Evolutionary conservation across 257 asterid species (phyloP), one percentile per base, ranked within the genome.

Genomic region (Nicotiana attenuata): DNA sequence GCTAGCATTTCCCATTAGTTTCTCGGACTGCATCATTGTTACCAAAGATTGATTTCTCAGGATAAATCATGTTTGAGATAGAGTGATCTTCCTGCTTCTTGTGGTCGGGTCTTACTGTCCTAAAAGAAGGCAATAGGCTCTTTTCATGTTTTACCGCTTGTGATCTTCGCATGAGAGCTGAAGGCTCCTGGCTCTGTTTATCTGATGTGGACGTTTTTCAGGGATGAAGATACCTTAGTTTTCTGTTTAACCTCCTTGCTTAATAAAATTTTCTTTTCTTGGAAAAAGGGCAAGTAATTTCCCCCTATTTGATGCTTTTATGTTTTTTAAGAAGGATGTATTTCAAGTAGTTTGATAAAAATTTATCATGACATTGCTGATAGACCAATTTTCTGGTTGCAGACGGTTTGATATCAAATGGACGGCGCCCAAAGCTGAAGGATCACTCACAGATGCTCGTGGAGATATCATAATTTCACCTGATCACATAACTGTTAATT

Each of bases 391-490:
- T 61, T 89, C 52, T 69, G 28, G 57, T 65, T 88, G 87, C 76
- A 96, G 99, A 93, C 91, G 97, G 84, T 94, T 96, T 87, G 99
- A 96, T 89, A 93, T 96, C 86, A 96, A 96, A 86, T 96, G 99
- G 99, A 93, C 92, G 56, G 99, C 99, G 53, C 98, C 98, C 80
- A 92, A 88, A 90, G 98, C 99, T 77, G 98, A 94, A 88, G 98
- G 99, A 79, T 96, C 99, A 81, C 92, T 96, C 83, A 87, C 92
- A 80, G 99, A 94, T 93, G 99, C 99, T 75, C 99, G 98, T 83
- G 99, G 99, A 86, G 99, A 96, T 91, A 91, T 96, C 85, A 93
- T 96, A 88, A 90, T 96, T 83, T 91, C 97, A 66, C 98, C 92
- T 47, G 98, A 96, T 87, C 89, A 92, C 86, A 93, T 96, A 55